phyloP scores from a whole-genome alignment of 2,329 filamentous ascomycete genomes.

The Xylaria sp. region DNA sequence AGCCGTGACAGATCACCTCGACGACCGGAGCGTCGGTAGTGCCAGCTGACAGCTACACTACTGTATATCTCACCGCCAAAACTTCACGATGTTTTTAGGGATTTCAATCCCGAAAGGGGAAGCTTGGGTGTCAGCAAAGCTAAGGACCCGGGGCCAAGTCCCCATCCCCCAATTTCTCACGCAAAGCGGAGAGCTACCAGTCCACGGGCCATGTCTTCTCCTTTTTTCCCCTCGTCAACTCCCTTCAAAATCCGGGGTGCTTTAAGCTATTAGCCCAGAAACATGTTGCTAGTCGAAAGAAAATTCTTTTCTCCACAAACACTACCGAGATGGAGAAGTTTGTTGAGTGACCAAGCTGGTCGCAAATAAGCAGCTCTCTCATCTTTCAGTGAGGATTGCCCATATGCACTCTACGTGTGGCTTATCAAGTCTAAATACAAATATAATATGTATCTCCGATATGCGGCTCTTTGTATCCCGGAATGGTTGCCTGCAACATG shows the following conservation, averaged over 20 bases:
- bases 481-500: conserved; percentile 18
- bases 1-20: conserved; percentile 28
- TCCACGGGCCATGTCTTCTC: conserved; percentile 5
- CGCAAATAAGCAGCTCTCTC: not conserved
- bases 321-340: not conserved
- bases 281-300: conserved; percentile 6
- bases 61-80: conserved; percentile 32
- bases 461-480: conserved; percentile 31
- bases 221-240: conserved; percentile 4
- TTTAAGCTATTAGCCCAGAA: conserved; percentile 18
- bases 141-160: conserved; percentile 17
- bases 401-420: not conserved
- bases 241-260: conserved; percentile 32
- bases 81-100: conserved; percentile 23
- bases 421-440: conserved; percentile 9
- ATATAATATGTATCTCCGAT: conserved; percentile 19
- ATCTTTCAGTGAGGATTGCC: not conserved
- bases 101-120: conserved; percentile 23
- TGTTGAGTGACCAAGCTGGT: conserved; percentile 3
- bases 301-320: conserved; percentile 15
- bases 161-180: conserved; percentile 27
- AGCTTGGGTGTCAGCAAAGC: conserved; percentile 21
- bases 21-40: conserved; percentile 21
- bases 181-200: conserved; percentile 24
- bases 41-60: conserved; percentile 23